Conservation (phyloP, 192 early-diverging fungal species). For the Chytriomyces hyalinus region DNA sequence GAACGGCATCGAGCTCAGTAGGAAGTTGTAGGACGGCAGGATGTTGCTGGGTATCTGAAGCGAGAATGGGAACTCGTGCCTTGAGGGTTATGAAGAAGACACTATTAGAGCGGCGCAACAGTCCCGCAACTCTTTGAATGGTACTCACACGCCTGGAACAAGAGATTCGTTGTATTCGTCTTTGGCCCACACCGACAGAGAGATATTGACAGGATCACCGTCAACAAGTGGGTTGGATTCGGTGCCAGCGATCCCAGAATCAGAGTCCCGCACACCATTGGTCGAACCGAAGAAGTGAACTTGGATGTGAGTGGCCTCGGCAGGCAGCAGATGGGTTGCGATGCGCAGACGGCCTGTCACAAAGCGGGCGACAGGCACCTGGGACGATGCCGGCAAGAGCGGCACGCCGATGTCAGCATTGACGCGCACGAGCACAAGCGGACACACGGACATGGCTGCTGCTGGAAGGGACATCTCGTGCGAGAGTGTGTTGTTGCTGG, state of each 20-base stretch:
- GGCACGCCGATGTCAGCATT: not conserved
- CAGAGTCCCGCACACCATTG: slow-evolving; percentile 3
- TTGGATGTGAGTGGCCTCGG: not conserved
- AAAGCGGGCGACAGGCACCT: slow-evolving; percentile 6
- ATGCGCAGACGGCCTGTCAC: slow-evolving; percentile 26
- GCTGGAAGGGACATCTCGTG: no score
- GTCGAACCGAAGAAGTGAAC: slow-evolving; percentile 21
- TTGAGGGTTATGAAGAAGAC: not conserved
- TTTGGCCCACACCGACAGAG: slow-evolving; percentile 17
- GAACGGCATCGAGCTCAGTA: slow-evolving; percentile 29
- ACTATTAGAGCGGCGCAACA: not conserved
- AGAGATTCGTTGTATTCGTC: not conserved
- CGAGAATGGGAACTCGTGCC: slow-evolving; percentile 33
- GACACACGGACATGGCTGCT: no score
- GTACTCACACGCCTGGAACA: slow-evolving; percentile 19
- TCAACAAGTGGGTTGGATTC: not conserved
- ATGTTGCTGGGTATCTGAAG: slow-evolving; percentile 32
- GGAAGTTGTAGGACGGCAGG: slow-evolving; percentile 27
- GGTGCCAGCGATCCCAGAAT: not conserved
- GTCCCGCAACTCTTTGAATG: not conserved
- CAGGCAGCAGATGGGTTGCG: slow-evolving; percentile 18
- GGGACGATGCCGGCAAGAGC: not conserved
- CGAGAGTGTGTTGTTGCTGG: no score
- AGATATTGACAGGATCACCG: slow-evolving; percentile 16
- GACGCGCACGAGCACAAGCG: not conserved